phyloP scores from a whole-genome alignment of 768 basidiomycete species.

The Leccinum imitatum region DNA sequence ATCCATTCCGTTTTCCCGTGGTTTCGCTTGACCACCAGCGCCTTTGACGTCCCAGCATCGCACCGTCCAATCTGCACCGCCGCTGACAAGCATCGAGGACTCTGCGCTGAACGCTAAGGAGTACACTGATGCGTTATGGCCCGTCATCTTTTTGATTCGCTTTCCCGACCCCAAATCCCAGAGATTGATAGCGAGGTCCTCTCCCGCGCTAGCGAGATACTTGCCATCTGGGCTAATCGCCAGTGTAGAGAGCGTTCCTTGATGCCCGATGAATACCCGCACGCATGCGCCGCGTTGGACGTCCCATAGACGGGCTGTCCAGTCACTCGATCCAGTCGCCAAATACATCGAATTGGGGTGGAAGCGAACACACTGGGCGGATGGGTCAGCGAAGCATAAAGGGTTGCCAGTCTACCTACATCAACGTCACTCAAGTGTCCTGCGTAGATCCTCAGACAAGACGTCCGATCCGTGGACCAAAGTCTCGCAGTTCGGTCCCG shows the following conservation, averaged over 20 bases:
- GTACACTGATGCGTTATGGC: slow-evolving; percentile 87
- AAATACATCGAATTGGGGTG: slow-evolving; percentile 98
- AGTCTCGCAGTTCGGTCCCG: slow-evolving; percentile 92
- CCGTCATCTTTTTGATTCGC: slow-evolving; percentile 94
- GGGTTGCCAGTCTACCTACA: slow-evolving; percentile 50
- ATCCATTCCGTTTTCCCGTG: slow-evolving; percentile 53
- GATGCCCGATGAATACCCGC: slow-evolving; percentile 94
- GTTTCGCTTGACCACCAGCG: slow-evolving; percentile 64
- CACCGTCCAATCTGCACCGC: slow-evolving; percentile 93
- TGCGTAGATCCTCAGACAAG: slow-evolving; percentile 87
- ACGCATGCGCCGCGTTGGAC: slow-evolving; percentile 94
- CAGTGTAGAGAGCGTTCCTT: slow-evolving; percentile 80
- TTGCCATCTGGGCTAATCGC: slow-evolving; percentile 93
- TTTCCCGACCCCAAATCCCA: slow-evolving; percentile 98
- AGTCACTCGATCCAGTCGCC: slow-evolving; percentile 94
- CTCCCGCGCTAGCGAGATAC: slow-evolving; percentile 89
- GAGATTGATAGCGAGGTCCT: slow-evolving; percentile 90
- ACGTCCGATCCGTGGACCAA: slow-evolving; percentile 92
- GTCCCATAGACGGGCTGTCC: slow-evolving; percentile 96
- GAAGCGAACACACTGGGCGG: slow-evolving; percentile 81
- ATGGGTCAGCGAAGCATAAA: slow-evolving; percentile 5
- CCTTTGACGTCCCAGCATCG: slow-evolving; percentile 97
- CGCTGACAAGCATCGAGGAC: slow-evolving; percentile 86
- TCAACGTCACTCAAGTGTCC: slow-evolving; percentile 97
- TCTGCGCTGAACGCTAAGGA: slow-evolving; percentile 91